Base-by-base conservation (phyloP, 2,329 filamentous ascomycete species). In the Penicillium sp. region DNA sequence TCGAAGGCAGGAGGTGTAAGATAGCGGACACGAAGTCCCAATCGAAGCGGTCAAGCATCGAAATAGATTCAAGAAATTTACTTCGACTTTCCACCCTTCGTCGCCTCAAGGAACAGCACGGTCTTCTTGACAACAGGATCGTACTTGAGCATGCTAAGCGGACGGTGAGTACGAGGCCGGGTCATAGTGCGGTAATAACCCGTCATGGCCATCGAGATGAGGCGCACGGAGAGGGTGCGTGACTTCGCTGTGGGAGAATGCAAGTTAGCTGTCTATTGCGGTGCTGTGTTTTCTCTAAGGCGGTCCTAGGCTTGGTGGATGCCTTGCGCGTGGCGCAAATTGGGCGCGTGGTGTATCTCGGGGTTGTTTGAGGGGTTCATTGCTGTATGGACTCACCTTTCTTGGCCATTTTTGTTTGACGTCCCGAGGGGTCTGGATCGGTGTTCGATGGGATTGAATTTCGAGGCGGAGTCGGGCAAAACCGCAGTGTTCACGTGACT, bases 131-230 rank as follows among this genome's bases (percentile, higher is more conserved):
- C 94, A 62, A 99, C 92, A 41, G 94, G 94, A 73, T 99, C 94
- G 77, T 99, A 99, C 81, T 99, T 99, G 67, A 99, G 81, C 91
- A 99, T 94, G 79, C 92, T 95, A 77, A 99, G 84, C 54, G 95
- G 92, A 43, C 88, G 82, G 60, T 92, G 83, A 27, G 85, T 83
- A 65, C 94, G 88, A 12, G 92, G 92, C 56, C 95, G 87, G 66
- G 88, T 83, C 75, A 96, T 86, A 51, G 91, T 95, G 76, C 93
- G 92, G 82, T 93, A 99, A 83, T 92, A 99, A 70, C 94, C 94
- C 25, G 94, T 99, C 88, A 96, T 88, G 73, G 94, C 94, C 94
- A 99, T 99, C 61, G 92, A 96, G 74, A 99, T 82, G 65, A 99
- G 88, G 73, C 94, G 92, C 75, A 97, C 93, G 72, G 90, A 85